Base-by-base conservation (phyloP, 2,329 filamentous ascomycete species). In the Penicillium frequentans region DNA sequence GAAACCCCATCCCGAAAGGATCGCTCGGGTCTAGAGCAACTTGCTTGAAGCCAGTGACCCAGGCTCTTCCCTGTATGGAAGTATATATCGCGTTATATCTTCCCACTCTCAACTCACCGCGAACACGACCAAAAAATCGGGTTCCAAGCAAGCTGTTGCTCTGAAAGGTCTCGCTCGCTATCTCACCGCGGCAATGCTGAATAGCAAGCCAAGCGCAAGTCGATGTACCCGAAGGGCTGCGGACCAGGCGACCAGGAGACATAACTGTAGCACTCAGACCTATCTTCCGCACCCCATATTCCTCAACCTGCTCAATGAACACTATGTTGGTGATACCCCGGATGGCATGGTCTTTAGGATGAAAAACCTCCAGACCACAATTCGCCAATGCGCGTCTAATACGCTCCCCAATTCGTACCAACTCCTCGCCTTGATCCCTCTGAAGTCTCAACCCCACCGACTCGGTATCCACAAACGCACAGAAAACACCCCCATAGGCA, bases 161-260 rank as follows among this genome's bases (percentile, higher is more conserved):
- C 9, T 24, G 39, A 4, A 54, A 33, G 13, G 27, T 33, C 26
- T 54, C 37, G 5, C n/a, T 19, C 5, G 29, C 27, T 24, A 57
- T 57, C 14, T 49, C 21, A 11, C 55, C 37, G 21, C 55, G 50
- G 6, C 27, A 24, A 33, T 46, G n/a, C 24, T 49, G 19, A 23
- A 57, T 27, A 4, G 55, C 55, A 26, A 57, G 55, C 29, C 44
- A 45, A 27, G 55, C 55, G 50, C 44, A 47, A 1, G 47, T 39
- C 11, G 50, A 51, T 6, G 55, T 57, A 11, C 55, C 55, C 5
- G 55, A 57, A 5, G 55, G 50, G n/a, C 50, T 53, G 16, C 49
- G 49, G 6, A 35, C 45, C 4, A 53, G 19, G 19, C 55, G 42
- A 37, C 55, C 55, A 11, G 55, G 50, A 21, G 50, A 31, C 7